phyloP scores from a whole-genome alignment of 805 yeast species.

The Crinitomyces ghanaensis region DNA sequence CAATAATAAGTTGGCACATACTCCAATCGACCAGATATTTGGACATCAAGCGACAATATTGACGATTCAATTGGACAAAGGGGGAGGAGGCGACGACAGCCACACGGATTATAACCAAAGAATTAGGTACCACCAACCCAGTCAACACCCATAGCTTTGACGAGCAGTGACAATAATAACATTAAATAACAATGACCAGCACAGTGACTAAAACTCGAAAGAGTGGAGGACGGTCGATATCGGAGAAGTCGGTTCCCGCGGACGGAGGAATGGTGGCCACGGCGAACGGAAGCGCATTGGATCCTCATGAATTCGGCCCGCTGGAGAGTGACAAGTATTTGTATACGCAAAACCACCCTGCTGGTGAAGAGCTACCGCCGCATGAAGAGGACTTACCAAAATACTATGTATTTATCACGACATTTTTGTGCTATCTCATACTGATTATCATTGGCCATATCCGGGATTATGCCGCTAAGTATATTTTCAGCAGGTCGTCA shows the following conservation, averaged over 20 bases:
- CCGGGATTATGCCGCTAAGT: slow-evolving; percentile 67
- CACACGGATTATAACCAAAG: too few species aligned
- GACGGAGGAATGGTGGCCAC: slow-evolving; percentile 1
- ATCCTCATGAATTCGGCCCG: slow-evolving; percentile 16
- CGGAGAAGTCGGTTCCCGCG: slow-evolving; percentile 1
- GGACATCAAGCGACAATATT: too few species aligned
- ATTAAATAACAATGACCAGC: background rate
- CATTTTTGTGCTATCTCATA: slow-evolving; percentile 76
- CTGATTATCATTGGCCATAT: slow-evolving; percentile 83
- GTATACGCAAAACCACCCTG: slow-evolving; percentile 47
- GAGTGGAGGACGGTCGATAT: background rate
- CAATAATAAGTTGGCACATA: too few species aligned
- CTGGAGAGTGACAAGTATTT: slow-evolving; percentile 33
- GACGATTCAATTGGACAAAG: too few species aligned
- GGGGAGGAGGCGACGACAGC: too few species aligned
- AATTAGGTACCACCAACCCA: too few species aligned
- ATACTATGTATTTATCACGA: slow-evolving; percentile 61
- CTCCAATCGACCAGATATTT: too few species aligned
- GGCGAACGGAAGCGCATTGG: too few species aligned
- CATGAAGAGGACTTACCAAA: slow-evolving; percentile 77
- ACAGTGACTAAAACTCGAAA: too few species aligned
- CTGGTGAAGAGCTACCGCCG: slow-evolving; percentile 41
- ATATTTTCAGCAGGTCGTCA: background rate
- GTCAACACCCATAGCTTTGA: too few species aligned
- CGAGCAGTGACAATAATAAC: too few species aligned